Percentiles rank a stretch among this genome's conserved stretches.
Conservation (phyloP, 345 rosid species). For the Anastatica hierochuntica region DNA sequence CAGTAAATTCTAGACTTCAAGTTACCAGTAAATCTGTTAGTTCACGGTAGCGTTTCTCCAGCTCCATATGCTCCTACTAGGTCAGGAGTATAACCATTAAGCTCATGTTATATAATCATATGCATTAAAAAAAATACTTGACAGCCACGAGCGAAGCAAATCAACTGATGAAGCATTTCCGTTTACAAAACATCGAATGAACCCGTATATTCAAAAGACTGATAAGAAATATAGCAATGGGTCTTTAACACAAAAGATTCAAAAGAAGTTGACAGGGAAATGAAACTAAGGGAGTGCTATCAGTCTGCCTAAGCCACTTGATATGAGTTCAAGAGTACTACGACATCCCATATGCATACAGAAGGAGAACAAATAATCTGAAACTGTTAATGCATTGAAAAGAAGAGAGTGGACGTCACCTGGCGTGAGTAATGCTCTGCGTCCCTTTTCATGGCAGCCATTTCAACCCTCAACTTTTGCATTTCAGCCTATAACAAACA, state of each 20-base stretch:
- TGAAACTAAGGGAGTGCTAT: not conserved
- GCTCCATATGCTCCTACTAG: slow-evolving; percentile 90
- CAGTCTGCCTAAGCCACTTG: not conserved
- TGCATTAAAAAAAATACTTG: slow-evolving; percentile 3
- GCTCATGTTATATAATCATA: slow-evolving; percentile 10
- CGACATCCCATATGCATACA: not conserved
- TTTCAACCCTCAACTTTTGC: slow-evolving; percentile 93
- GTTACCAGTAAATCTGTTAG: slow-evolving; percentile 91
- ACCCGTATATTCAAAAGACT: not conserved
- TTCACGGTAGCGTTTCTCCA: slow-evolving; percentile 97
- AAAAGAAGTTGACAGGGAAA: not conserved
- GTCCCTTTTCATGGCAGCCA: slow-evolving; percentile 98
- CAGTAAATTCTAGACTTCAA: slow-evolving; percentile 5
- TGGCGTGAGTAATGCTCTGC: slow-evolving; percentile 99
- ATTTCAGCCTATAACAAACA: slow-evolving; percentile 64
- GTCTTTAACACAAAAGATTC: not conserved
- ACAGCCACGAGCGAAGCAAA: not conserved
- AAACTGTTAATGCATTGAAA: not conserved
- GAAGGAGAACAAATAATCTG: not conserved
- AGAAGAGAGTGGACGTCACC: slow-evolving; percentile 36
- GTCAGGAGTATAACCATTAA: slow-evolving; percentile 23
- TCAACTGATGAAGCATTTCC: not conserved
- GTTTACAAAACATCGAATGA: not conserved
- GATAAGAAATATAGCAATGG: not conserved
- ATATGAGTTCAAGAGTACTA: not conserved